phyloP scores from a whole-genome alignment of 1,284 basidiomycete genomes.

The Ganoderma multipileum region DNA sequence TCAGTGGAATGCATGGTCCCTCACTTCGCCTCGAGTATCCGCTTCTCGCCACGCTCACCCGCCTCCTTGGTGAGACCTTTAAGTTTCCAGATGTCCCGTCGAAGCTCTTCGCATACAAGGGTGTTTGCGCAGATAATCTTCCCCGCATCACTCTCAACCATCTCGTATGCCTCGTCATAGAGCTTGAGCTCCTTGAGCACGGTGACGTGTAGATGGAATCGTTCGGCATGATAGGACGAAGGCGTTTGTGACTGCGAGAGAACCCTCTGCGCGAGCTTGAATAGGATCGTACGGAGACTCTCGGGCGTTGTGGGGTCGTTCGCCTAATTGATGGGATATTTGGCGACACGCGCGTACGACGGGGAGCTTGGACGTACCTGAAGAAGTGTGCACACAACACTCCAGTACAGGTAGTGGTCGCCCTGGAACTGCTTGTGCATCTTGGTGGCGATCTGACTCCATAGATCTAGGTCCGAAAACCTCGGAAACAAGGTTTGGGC shows the following conservation, averaged over 20 bases:
- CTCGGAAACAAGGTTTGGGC: slow-evolving; percentile 22
- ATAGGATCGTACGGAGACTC: slow-evolving; percentile 69
- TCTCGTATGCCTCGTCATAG: slow-evolving; percentile 71
- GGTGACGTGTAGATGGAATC: slow-evolving; percentile 76
- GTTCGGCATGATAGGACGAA: slow-evolving; percentile 71
- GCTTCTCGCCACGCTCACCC: slow-evolving; percentile 59
- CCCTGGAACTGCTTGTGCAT: slow-evolving; percentile 82
- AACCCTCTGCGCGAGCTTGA: slow-evolving; percentile 75
- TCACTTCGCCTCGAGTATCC: slow-evolving; percentile 66
- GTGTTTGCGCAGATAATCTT: slow-evolving; percentile 71
- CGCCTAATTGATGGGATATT: slow-evolving; percentile 50
- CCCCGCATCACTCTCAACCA: slow-evolving; percentile 75
- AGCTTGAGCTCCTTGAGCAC: slow-evolving; percentile 74
- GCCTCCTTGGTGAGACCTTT: slow-evolving; percentile 66
- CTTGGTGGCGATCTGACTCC: slow-evolving; percentile 67
- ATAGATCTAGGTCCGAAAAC: slow-evolving; percentile 18
- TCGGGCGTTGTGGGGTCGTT: slow-evolving; percentile 65
- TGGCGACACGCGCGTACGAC: neutral
- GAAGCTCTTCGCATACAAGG: slow-evolving; percentile 75
- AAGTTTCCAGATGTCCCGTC: slow-evolving; percentile 70
- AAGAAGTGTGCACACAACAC: slow-evolving; percentile 79
- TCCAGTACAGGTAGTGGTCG: slow-evolving; percentile 86
- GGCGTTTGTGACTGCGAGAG: slow-evolving; percentile 65
- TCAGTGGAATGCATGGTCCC: slow-evolving; percentile 27
- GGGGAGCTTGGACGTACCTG: slow-evolving; percentile 54